Evolutionary conservation across 2,329 filamentous ascomycete species (phyloP), one percentile per base, ranked within the genome.

Genomic region (Diaporthe citrichinensis): DNA sequence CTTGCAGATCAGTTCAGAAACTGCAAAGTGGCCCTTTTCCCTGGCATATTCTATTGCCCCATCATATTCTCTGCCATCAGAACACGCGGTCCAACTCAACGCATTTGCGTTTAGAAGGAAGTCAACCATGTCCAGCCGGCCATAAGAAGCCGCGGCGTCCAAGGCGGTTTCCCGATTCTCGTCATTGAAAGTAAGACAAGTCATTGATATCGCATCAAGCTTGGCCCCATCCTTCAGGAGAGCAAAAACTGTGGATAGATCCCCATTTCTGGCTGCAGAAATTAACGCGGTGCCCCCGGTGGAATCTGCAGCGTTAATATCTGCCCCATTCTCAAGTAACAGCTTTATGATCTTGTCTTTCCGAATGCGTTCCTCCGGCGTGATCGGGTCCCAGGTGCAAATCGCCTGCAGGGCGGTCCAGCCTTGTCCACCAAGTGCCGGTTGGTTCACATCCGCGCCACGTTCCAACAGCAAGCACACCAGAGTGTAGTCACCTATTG

Each of bases 31-130:
- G 2, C 49, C 36, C 0, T 0, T 0, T 1, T 8, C 1, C 41
- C 39, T 41, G 10, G 72, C 49, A 4, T 0, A 1, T 14, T 49
- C 0, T 28, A 74, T 71, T 3, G 72, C 72, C 6, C 25, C 36
- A 41, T 78, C 74, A 17, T 74, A 76, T 5, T n/a, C 28, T 23
- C 25, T 58, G 7, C 25, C 25, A 4, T 61, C 39, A 8, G 41
- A 53, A 0, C 1, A 7, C 7, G 23, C 31, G 10, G 23, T 74
- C 2, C 2, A 14, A 34, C 71, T 74, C 4, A 55, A 5, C 4
- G 44, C 74, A 44, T 72, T 72, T 14, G 57, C 62, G 23, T 76
- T 76, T n/a, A 76, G 31, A 9, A 76, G 55, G 1, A 74, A 39
- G 10, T 71, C 44, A 4, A 58, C 72, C 58, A 76, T 68, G 44